These are phyloP conservation scores for Neolentinus lepideus DNA, from an alignment of 1,284 basidiomycete species.

Conservation along the genomic window DNA sequence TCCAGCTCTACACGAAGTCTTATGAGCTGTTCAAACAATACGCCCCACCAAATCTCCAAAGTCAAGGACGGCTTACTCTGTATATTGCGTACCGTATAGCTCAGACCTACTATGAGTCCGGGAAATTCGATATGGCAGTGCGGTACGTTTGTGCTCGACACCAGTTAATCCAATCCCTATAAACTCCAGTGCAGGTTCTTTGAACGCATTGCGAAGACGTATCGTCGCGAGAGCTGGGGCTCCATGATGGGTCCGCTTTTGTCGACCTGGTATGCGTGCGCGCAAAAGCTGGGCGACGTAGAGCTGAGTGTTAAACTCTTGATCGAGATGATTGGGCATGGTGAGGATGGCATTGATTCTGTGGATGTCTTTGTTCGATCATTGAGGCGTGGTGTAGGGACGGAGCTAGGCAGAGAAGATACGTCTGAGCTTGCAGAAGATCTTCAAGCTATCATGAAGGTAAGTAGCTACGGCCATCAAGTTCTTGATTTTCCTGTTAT, in stretches of 20 bases:
- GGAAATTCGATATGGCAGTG: slow-evolving; percentile 79
- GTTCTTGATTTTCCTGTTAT: too few relatives aligned
- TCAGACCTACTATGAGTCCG: slow-evolving; percentile 68
- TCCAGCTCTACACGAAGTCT: slow-evolving; percentile 83
- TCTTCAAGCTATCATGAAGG: slow-evolving; percentile 62
- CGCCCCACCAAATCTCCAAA: slow-evolving; percentile 32
- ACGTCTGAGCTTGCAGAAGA: slow-evolving; percentile 51
- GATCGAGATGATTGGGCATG: slow-evolving; percentile 76
- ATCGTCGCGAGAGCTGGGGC: slow-evolving; percentile 76
- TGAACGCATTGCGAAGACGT: slow-evolving; percentile 80
- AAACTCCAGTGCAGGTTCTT: slow-evolving; percentile 56
- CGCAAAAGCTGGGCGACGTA: slow-evolving; percentile 67
- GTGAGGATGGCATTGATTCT: slow-evolving; percentile 28
- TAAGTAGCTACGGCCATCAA: too few relatives aligned
- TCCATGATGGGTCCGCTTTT: slow-evolving; percentile 66
- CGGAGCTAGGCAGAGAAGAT: slow-evolving; percentile 24
- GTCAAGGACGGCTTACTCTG: slow-evolving; percentile 68
- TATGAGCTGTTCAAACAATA: slow-evolving; percentile 86
- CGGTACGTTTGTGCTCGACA: slow-evolving; percentile 35
- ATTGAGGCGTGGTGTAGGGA: slow-evolving; percentile 9
- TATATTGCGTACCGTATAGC: slow-evolving; percentile 86
- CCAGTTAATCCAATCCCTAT: neutral
- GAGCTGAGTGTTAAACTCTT: slow-evolving; percentile 67
- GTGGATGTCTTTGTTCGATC: neutral
- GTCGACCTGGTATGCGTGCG: slow-evolving; percentile 73